Conservation (phyloP, 345 rosid species). For the Cardamine chenopodiifolia region DNA sequence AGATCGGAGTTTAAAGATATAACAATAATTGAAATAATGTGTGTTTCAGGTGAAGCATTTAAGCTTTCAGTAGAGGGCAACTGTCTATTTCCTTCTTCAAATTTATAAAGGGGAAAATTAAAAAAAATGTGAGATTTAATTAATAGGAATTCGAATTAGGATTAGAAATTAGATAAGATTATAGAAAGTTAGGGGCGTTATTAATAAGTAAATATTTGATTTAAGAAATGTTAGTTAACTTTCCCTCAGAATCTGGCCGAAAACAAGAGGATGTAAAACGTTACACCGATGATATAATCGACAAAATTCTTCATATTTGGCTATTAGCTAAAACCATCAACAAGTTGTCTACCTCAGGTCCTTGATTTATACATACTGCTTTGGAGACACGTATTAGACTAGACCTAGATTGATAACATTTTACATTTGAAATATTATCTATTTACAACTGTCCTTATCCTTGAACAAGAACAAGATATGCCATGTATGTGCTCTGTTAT, state of each 20-base stretch:
- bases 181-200: conserved; percentile 24
- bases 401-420: not conserved
- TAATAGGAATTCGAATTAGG: not conserved
- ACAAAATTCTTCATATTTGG: conserved; percentile 30
- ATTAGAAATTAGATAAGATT: conserved; percentile 4
- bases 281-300: conserved; percentile 15
- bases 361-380: not conserved
- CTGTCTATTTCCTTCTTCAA: conserved; percentile 25
- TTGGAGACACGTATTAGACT: conserved; percentile 24
- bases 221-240: conserved; percentile 27
- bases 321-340: not conserved
- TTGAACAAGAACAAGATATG: conserved; percentile 7
- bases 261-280: conserved; percentile 12
- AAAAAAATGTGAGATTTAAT: not conserved
- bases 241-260: conserved; percentile 26
- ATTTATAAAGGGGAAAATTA: not conserved
- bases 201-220: not conserved
- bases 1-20: conserved; percentile 22
- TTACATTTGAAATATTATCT: not conserved
- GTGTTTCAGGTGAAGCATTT: conserved; percentile 28
- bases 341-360: conserved; percentile 29
- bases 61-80: conserved; percentile 30
- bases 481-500: not conserved
- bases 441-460: not conserved
- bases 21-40: not conserved